These are phyloP conservation scores for Phlegmacium glaucopus DNA, from an alignment of 768 basidiomycete species.

Conservation along the genomic window DNA sequence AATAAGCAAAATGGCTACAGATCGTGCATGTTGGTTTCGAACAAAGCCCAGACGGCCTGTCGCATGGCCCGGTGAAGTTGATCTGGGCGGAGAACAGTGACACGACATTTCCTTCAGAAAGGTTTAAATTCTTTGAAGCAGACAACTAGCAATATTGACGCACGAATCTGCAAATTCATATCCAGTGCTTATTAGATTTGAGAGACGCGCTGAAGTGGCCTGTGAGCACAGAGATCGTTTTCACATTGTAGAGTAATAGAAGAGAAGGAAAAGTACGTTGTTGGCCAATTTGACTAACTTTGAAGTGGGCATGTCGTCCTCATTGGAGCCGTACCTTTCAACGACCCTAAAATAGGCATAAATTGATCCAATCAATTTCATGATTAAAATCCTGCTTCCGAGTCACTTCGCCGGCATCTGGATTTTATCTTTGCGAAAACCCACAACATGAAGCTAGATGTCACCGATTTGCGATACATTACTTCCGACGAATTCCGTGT, in stretches of 20 bases:
- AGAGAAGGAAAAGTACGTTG: slow-evolving; percentile 8
- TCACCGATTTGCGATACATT: slow-evolving; percentile 91
- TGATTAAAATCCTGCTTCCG: no score
- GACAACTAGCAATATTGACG: neutral
- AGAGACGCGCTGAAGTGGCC: slow-evolving; percentile 16
- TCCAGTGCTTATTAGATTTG: slow-evolving; percentile 8
- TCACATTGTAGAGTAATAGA: neutral
- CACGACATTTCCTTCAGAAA: slow-evolving; percentile 8
- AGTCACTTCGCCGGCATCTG: no score
- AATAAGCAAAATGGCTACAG: slow-evolving; percentile 24
- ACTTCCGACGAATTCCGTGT: slow-evolving; percentile 92
- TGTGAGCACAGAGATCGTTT: slow-evolving; percentile 8
- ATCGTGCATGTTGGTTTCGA: slow-evolving; percentile 57
- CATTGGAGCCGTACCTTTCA: neutral
- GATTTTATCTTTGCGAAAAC: neutral
- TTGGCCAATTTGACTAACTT: slow-evolving; percentile 18
- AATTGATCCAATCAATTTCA: no score
- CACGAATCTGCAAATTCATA: slow-evolving; percentile 14
- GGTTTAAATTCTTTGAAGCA: neutral
- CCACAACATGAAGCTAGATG: slow-evolving; percentile 82
- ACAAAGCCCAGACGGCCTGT: slow-evolving; percentile 46
- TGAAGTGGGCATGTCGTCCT: slow-evolving; percentile 8
- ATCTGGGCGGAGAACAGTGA: slow-evolving; percentile 15
- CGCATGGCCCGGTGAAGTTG: slow-evolving; percentile 32
- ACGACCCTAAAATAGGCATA: no score